Evolutionary conservation across 129 eudicot genomes (phyloP).

Genomic region (Apium graveolens): DNA sequence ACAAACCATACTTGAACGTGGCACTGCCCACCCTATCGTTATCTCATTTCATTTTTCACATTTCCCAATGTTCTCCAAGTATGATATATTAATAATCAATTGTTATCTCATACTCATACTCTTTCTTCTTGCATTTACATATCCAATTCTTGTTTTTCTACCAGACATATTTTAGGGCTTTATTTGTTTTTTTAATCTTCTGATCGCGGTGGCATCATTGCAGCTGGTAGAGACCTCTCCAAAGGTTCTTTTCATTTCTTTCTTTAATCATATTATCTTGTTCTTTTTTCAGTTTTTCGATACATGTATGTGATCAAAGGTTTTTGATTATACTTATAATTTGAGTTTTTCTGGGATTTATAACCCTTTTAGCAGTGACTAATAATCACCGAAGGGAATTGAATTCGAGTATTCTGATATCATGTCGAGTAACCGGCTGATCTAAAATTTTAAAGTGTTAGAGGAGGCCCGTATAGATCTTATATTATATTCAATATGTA

Average conservation of each 20-base stretch:
- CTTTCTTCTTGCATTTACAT: background rate
- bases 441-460: too few species aligned
- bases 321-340: background rate
- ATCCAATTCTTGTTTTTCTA: too few species aligned
- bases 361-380: background rate
- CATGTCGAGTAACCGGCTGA: too few species aligned
- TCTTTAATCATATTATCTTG: background rate
- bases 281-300: background rate
- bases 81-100: background rate
- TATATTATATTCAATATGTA: too few species aligned
- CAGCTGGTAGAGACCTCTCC: background rate
- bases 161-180: background rate
- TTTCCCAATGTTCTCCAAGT: background rate
- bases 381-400: too few species aligned
- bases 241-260: background rate
- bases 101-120: background rate
- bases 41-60: background rate
- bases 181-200: background rate
- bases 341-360: background rate
- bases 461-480: too few species aligned
- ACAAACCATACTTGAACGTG: background rate
- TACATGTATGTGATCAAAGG: background rate
- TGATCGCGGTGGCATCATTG: background rate
- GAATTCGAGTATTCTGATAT: too few species aligned
- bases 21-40: background rate